Conservation (phyloP, 1,284 basidiomycete species). For the Sporisorium exsertum region DNA sequence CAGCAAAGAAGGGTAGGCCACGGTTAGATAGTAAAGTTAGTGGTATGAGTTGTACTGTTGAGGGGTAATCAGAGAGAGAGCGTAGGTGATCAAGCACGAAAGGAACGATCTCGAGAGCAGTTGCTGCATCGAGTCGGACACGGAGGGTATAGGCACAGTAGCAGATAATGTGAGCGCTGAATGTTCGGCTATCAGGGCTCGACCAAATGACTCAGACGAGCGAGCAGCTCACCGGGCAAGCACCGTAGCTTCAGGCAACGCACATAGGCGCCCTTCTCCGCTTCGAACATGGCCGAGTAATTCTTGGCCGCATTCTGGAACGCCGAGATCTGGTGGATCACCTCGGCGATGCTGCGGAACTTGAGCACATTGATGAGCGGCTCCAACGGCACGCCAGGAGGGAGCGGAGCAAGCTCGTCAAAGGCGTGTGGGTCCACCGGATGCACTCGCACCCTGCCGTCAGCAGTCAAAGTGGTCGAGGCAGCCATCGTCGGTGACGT, state of each 20-base stretch:
- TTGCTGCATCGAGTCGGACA: neutral
- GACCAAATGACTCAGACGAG: slow-evolving; percentile 40
- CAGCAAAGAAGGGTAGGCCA: neutral
- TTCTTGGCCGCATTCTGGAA: slow-evolving; percentile 56
- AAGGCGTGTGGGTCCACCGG: slow-evolving; percentile 48
- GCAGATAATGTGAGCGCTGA: too few relatives aligned
- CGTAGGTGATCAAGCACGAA: neutral
- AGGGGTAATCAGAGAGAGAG: slow-evolving; percentile 1
- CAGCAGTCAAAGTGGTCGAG: slow-evolving; percentile 12
- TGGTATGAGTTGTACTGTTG: neutral
- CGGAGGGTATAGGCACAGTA: slow-evolving; percentile 8
- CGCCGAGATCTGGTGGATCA: slow-evolving; percentile 57
- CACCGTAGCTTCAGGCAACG: slow-evolving; percentile 63
- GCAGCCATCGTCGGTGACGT: slow-evolving; percentile 40
- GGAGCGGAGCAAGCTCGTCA: slow-evolving; percentile 49
- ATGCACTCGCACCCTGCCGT: slow-evolving; percentile 18
- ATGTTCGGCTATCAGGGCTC: slow-evolving; percentile 16
- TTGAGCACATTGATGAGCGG: slow-evolving; percentile 65
- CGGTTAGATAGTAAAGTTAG: slow-evolving; percentile 4
- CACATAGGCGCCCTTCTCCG: slow-evolving; percentile 58
- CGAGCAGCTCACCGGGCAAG: slow-evolving; percentile 54
- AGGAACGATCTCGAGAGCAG: neutral
- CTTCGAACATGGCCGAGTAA: slow-evolving; percentile 53
- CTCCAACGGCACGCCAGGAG: slow-evolving; percentile 38
- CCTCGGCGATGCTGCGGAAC: slow-evolving; percentile 50